phyloP scores from a whole-genome alignment of 495 filamentous ascomycete genomes.

The Alectoria sarmentosa region DNA sequence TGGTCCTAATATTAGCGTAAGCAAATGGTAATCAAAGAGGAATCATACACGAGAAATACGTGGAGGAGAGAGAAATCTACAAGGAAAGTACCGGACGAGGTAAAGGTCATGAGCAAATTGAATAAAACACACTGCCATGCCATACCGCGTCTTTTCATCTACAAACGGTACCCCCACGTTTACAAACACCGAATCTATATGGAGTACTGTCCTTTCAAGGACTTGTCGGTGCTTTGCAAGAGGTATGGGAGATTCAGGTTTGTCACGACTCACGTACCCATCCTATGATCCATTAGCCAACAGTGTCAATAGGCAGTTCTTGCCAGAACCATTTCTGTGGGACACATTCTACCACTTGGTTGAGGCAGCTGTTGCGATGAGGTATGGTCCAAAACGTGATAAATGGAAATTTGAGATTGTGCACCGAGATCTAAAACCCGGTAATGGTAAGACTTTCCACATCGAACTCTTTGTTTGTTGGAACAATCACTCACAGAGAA shows the following conservation, averaged over 20 bases:
- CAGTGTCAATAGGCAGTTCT: not conserved
- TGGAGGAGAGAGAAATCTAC: not conserved
- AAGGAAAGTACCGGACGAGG: not conserved
- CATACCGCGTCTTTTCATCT: not conserved
- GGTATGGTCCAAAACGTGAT: not conserved
- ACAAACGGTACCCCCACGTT: not conserved
- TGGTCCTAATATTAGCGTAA: not conserved
- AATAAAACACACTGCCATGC: not conserved
- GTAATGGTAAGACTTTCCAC: not conserved
- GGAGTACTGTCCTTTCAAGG: not conserved
- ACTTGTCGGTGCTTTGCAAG: not conserved
- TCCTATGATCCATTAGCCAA: not conserved
- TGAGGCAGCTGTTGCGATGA: not conserved
- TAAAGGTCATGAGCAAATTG: not conserved
- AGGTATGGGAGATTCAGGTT: not conserved
- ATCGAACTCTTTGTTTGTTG: not conserved
- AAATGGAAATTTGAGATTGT: not conserved
- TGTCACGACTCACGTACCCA: not conserved
- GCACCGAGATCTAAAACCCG: not conserved
- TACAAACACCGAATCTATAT: not conserved
- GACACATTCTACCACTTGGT: slow-evolving; percentile 1
- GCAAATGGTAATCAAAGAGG: slow-evolving; percentile 1
- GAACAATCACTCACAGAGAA: not conserved
- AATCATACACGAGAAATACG: not conserved
- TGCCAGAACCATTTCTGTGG: not conserved